Conservation (phyloP, 2,329 filamentous ascomycete species). For the Apiospora marii region DNA sequence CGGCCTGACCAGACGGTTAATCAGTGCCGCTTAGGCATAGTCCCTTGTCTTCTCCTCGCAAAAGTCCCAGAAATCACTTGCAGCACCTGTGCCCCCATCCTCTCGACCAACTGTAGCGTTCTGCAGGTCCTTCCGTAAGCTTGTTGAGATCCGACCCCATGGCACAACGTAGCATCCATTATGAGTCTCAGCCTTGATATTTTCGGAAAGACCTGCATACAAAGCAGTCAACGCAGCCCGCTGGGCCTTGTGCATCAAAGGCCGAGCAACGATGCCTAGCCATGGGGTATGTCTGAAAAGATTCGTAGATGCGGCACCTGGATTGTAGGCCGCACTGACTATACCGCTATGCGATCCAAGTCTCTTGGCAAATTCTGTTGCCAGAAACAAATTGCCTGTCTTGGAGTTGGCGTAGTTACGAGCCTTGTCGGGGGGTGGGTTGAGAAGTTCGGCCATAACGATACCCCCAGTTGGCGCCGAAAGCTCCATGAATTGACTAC, state of each 20-base stretch:
- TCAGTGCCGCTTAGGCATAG: too few relatives aligned
- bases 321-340: slow-evolving; percentile 32
- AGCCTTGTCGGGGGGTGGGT: slow-evolving; percentile 29
- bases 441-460: slow-evolving; percentile 31
- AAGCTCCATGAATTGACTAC: slow-evolving; percentile 33
- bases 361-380: slow-evolving; percentile 31
- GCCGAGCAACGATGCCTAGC: slow-evolving; percentile 30
- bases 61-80: slow-evolving; percentile 29
- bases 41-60: not conserved
- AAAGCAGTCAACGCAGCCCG: slow-evolving; percentile 31
- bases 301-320: slow-evolving; percentile 31
- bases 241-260: slow-evolving; percentile 31
- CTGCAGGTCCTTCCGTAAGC: slow-evolving; percentile 27
- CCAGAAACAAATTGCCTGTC: slow-evolving; percentile 32
- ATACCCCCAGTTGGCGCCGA: slow-evolving; percentile 30
- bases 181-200: slow-evolving; percentile 25
- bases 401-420: slow-evolving; percentile 34
- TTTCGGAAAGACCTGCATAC: slow-evolving; percentile 30
- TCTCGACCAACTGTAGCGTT: slow-evolving; percentile 23
- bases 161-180: not conserved
- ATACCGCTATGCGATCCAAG: slow-evolving; percentile 22
- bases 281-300: slow-evolving; percentile 34
- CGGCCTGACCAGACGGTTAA: too few relatives aligned
- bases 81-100: slow-evolving; percentile 29
- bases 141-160: not conserved